Conservation (phyloP, 331 rosid genomes). For the Quercus lobata region DNA sequence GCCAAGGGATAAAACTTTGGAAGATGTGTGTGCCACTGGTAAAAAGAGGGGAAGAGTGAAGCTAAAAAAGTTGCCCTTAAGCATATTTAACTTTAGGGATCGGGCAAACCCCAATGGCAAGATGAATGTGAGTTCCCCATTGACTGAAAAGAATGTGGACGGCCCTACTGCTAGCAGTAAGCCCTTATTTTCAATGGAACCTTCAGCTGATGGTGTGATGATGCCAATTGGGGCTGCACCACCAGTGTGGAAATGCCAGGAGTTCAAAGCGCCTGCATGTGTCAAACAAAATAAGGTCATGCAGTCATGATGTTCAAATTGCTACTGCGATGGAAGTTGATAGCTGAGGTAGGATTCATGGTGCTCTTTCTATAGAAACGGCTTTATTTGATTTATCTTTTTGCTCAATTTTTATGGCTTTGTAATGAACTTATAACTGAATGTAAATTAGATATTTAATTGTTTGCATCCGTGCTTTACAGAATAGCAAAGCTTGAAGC, state of each 20-base stretch:
- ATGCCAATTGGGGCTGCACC: constrained; percentile 60
- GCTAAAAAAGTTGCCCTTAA: constrained; percentile 81
- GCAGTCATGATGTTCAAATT: constrained; percentile 53
- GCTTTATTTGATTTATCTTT: constrained; percentile 32
- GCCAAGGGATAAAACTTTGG: constrained; percentile 48
- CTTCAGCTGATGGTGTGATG: constrained; percentile 49
- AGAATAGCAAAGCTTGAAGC: constrained; percentile 34
- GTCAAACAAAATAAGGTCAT: constrained; percentile 67
- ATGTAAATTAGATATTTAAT: constrained; percentile 72
- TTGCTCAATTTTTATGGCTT: constrained; percentile 37
- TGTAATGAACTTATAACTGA: constrained; percentile 57
- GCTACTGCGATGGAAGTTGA: constrained; percentile 41
- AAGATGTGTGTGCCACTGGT: constrained; percentile 44
- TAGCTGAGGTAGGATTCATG: constrained; percentile 73
- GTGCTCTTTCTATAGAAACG: constrained; percentile 39
- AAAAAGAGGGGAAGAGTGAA: constrained; percentile 92
- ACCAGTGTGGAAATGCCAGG: constrained; percentile 84
- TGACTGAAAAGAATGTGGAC: constrained; percentile 43
- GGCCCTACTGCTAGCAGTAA: constrained; percentile 41
- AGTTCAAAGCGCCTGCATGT: constrained; percentile 63
- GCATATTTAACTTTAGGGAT: constrained; percentile 72
- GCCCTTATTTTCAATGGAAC: constrained; percentile 54
- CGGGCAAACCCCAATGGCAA: constrained; percentile 64
- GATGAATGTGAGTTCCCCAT: constrained; percentile 32
- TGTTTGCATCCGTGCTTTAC: constrained; percentile 39